phyloP scores from a whole-genome alignment of 257 asterid genomes.

The Petunia secreta region DNA sequence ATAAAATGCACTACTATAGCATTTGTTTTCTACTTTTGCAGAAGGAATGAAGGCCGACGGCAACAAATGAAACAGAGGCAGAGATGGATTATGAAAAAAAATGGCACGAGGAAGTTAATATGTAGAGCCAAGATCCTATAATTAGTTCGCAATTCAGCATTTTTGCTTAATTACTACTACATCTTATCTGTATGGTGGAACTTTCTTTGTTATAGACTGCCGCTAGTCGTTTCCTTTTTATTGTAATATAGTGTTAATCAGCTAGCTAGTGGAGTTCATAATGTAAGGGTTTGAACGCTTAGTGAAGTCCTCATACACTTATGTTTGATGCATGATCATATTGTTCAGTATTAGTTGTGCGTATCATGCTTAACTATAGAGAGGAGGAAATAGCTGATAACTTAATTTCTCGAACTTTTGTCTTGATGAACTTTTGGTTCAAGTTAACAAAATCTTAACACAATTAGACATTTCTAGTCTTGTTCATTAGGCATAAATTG shows the following conservation, averaged over 20 bases:
- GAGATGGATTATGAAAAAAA: too few relatives aligned
- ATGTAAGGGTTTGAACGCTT: neutral
- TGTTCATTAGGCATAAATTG: too few relatives aligned
- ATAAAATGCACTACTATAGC: neutral
- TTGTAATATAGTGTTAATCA: neutral
- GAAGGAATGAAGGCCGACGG: neutral
- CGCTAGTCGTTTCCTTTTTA: neutral
- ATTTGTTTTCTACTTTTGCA: neutral
- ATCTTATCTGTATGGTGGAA: conserved; percentile 3
- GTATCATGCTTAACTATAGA: too few relatives aligned
- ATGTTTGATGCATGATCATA: too few relatives aligned
- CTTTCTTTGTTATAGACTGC: conserved; percentile 12
- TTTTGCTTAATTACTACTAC: neutral
- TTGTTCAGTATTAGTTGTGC: neutral
- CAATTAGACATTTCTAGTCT: too few relatives aligned
- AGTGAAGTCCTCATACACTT: neutral
- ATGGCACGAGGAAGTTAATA: neutral
- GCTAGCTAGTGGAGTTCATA: conserved; percentile 1
- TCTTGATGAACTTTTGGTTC: too few relatives aligned
- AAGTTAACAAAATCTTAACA: too few relatives aligned
- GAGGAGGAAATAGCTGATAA: too few relatives aligned
- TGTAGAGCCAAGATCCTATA: neutral
- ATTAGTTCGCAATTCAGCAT: neutral
- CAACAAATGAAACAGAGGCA: neutral
- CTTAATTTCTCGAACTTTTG: too few relatives aligned